Evolutionary conservation across 2,329 filamentous ascomycete species (phyloP).

Genomic region (Chalara sp.): DNA sequence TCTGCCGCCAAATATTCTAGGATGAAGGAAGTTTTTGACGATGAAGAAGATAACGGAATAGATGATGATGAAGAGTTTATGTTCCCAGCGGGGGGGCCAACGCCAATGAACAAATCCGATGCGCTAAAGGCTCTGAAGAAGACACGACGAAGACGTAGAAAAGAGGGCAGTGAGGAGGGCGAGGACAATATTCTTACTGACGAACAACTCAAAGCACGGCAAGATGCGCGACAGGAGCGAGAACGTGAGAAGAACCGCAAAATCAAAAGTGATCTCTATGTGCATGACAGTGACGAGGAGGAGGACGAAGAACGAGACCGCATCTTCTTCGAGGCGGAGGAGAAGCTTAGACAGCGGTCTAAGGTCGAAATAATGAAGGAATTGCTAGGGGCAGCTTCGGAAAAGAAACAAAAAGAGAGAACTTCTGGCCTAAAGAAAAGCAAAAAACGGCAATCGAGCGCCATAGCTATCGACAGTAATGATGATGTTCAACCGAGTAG

Average conservation of each 20-base stretch:
- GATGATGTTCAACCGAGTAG: slow-evolving; percentile 13
- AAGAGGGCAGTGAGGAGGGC: slow-evolving; percentile 31
- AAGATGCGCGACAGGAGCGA: slow-evolving; percentile 55
- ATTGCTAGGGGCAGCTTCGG: slow-evolving; percentile 17
- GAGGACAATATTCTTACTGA: slow-evolving; percentile 44
- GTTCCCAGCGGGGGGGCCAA: slow-evolving; percentile 65
- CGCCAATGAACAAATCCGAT: slow-evolving; percentile 45
- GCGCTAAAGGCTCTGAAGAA: slow-evolving; percentile 51
- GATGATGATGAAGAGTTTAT: slow-evolving; percentile 44
- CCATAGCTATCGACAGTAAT: slow-evolving; percentile 22
- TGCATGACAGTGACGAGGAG: slow-evolving; percentile 83
- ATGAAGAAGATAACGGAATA: slow-evolving; percentile 59
- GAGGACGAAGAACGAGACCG: slow-evolving; percentile 68
- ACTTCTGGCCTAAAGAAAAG: slow-evolving; percentile 10
- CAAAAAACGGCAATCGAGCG: slow-evolving; percentile 18
- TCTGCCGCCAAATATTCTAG: slow-evolving; percentile 33
- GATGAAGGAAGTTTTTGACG: slow-evolving; percentile 59
- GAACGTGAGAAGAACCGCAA: slow-evolving; percentile 71
- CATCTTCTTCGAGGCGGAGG: slow-evolving; percentile 74
- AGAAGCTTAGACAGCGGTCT: slow-evolving; percentile 50
- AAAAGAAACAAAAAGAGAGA: slow-evolving; percentile 12
- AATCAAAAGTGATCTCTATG: slow-evolving; percentile 79
- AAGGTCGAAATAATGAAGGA: slow-evolving; percentile 24
- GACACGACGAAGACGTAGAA: slow-evolving; percentile 40
- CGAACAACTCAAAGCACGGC: slow-evolving; percentile 52